A percentile compares a stretch with the other conserved stretches of the same genome.
Conservation (phyloP, 139 green algal genomes). For the Picochlorum costavermella region DNA sequence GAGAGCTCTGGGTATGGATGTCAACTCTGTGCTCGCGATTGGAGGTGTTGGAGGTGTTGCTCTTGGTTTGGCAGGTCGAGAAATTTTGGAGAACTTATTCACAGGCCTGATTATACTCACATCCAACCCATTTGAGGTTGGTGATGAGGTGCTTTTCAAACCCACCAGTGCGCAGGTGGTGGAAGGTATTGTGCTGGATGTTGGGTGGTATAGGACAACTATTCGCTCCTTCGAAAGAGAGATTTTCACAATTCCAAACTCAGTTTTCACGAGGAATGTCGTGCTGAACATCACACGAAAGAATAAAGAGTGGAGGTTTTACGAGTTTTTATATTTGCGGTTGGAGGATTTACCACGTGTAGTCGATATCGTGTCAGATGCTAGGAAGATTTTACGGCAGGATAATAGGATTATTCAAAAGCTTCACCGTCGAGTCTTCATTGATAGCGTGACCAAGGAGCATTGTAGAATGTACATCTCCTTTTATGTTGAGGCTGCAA, state of each 20-base stretch:
- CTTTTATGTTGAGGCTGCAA: conserved; percentile 70
- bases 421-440: conserved; percentile 79
- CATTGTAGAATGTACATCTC: conserved; percentile 57
- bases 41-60: conserved; percentile 87
- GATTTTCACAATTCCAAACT: conserved; percentile 55
- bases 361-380: conserved; percentile 43
- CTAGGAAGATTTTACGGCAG: conserved; percentile 57
- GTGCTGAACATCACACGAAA: conserved; percentile 88
- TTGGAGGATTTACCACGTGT: conserved; percentile 35
- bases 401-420: conserved; percentile 80
- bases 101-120: conserved; percentile 86
- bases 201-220: conserved; percentile 84
- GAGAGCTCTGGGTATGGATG: conserved; percentile 57
- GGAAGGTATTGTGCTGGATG: conserved; percentile 84
- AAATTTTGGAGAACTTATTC: conserved; percentile 91
- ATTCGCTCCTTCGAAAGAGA: conserved; percentile 77
- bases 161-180: conserved; percentile 49
- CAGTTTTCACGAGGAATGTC: conserved; percentile 79
- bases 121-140: conserved; percentile 57
- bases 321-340: conserved; percentile 58
- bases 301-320: conserved; percentile 78
- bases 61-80: conserved; percentile 78
- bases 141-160: conserved; percentile 73
- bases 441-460: conserved; percentile 72
- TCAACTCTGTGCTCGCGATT: conserved; percentile 81